phyloP scores from a whole-genome alignment of 225 moss, liverwort and hornwort species.

The Lunularia cruciata region DNA sequence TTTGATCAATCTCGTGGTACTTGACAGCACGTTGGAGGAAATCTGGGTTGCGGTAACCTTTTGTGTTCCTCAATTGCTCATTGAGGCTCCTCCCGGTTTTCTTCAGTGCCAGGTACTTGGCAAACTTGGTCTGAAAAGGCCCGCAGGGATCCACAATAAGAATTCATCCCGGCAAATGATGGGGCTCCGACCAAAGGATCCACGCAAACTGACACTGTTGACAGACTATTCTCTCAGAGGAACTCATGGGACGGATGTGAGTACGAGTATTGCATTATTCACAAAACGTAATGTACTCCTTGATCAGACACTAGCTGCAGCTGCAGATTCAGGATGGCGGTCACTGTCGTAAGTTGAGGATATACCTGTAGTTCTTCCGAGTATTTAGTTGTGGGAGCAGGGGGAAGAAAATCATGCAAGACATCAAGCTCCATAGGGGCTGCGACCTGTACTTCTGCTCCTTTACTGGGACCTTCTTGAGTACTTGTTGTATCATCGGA shows the following conservation, averaged over 20 bases:
- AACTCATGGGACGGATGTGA: too few species aligned
- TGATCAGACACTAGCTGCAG: too few species aligned
- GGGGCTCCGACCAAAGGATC: too few species aligned
- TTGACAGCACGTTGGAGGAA: slow-evolving; percentile 85
- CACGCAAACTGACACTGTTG: too few species aligned
- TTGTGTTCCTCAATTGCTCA: slow-evolving; percentile 75
- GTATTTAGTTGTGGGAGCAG: slow-evolving; percentile 58
- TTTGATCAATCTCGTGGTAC: slow-evolving; percentile 81
- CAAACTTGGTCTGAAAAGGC: slow-evolving; percentile 69
- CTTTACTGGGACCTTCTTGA: slow-evolving; percentile 5
- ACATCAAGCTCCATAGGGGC: slow-evolving; percentile 54
- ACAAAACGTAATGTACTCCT: too few species aligned
- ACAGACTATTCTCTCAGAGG: too few species aligned
- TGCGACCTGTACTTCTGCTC: slow-evolving; percentile 28
- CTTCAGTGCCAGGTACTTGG: slow-evolving; percentile 57
- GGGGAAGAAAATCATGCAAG: slow-evolving; percentile 70
- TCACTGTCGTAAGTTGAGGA: too few species aligned
- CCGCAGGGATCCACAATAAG: too few species aligned
- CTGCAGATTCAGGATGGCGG: too few species aligned
- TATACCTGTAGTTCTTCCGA: slow-evolving; percentile 61
- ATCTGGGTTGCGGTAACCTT: slow-evolving; percentile 94
- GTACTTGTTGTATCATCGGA: slow-evolving; percentile 20
- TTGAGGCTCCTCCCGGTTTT: slow-evolving; percentile 71
- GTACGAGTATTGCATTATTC: too few species aligned
- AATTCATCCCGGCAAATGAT: too few species aligned